Evolutionary conservation across 148 eudicot species (phyloP), one percentile per base, ranked within the genome.

Genomic region (Camellia sinensis): DNA sequence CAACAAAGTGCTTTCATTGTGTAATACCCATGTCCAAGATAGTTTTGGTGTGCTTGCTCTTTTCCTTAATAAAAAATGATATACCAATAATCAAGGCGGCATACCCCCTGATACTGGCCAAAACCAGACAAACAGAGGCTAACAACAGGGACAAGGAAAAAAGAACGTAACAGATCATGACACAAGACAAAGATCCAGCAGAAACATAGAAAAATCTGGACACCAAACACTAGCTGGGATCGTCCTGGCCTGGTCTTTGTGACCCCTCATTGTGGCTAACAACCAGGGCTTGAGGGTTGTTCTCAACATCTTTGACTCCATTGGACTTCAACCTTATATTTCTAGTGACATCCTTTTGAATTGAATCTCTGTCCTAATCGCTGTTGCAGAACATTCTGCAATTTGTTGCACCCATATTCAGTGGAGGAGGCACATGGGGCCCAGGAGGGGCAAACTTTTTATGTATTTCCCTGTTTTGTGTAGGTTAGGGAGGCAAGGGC

Each of bases 401-500:
- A 12, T 12, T 37, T 40, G 43, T 40, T 48, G 6, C 52, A 5
- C 52, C 7, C 52, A 48, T 7, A 29, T 29, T 29, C 1, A 29
- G 37, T 29, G 37, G 37, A 29, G 37, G 37, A 29, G 37, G 37
- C 37, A 29, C 37, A 29, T 29, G 37, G 37, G 37, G 37, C 37
- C 37, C 1, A 48, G 6, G 7, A 48, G 5, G 7, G 52, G 52
- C 52, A 48, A 5, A 5, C 52, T 48, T 48, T 7, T 48, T 48
- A 48, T 48, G 52, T 4, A 48, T 48, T 62, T 65, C 46, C 40
- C 9, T 73, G 71, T 63, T 75, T 18, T n/a, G 40, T 61, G 44
- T 81, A 96, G 99, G 99, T 96, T 80, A 87, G 56, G 79, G 92
- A 93, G 88, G 90, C 97, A 46, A 91, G 84, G 37, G 1, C 37